Conservation (phyloP, 2,329 filamentous ascomycete genomes). For the Pseudogymnoascus sp. region DNA sequence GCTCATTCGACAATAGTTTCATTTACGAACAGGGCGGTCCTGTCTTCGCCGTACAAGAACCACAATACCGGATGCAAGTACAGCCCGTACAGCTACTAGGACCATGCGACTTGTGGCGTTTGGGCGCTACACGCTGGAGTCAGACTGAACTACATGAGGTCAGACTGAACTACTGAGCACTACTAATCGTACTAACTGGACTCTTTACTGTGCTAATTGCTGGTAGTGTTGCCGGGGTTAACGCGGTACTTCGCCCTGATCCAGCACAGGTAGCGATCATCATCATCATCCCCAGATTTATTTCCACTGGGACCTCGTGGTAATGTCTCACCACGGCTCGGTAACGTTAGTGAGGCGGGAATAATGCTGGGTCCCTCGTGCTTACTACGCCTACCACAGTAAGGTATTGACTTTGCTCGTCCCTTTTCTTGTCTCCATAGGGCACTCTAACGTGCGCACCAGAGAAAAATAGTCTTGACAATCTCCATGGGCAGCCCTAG, state of each 20-base stretch:
- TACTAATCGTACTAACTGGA: neutral
- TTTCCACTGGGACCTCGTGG: neutral
- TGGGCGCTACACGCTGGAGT: neutral
- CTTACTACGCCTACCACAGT: neutral
- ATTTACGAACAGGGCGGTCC: neutral
- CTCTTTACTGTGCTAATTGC: too few relatives aligned
- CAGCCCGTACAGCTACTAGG: neutral
- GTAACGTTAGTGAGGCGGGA: constrained; percentile 8
- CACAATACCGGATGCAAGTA: neutral
- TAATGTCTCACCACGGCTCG: constrained; percentile 5
- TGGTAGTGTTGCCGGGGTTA: neutral
- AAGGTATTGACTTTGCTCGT: neutral
- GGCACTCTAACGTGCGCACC: neutral
- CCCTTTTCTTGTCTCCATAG: neutral
- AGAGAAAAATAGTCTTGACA: neutral
- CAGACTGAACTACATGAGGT: neutral
- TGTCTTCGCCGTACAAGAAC: neutral
- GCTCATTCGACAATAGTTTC: constrained; percentile 4
- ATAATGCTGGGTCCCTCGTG: constrained; percentile 1
- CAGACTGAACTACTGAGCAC: neutral
- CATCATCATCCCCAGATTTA: constrained; percentile 6
- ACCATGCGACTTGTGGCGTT: constrained; percentile 7
- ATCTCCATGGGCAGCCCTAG: neutral
- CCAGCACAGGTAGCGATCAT: neutral
- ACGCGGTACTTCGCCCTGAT: neutral